A percentile compares a stretch with the other conserved stretches of the same genome.
These are phyloP conservation scores for Pythium coloratum DNA, from an alignment of 352 stramenopile genomes.

Conservation along the genomic window DNA sequence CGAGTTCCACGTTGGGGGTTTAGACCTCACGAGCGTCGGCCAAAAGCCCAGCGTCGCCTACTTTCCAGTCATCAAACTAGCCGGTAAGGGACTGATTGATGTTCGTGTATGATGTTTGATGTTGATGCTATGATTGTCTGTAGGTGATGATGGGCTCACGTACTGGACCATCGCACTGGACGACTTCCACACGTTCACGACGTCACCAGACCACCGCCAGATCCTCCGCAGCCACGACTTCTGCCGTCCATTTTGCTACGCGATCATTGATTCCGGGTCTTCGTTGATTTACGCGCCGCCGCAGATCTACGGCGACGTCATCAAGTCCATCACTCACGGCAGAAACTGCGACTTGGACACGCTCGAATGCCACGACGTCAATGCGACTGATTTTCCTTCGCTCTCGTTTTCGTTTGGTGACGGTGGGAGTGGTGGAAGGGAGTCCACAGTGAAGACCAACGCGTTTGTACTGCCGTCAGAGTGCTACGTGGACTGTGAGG, in stretches of 20 bases:
- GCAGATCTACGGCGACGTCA: constrained; percentile 40
- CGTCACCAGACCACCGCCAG: neutral
- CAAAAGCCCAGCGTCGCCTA: constrained; percentile 32
- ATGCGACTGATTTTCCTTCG: constrained; percentile 38
- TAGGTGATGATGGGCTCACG: constrained; percentile 31
- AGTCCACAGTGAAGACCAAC: constrained; percentile 17
- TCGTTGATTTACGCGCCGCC: constrained; percentile 47
- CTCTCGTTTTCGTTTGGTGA: constrained; percentile 47
- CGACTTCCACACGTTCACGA: constrained; percentile 24
- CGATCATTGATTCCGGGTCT: constrained; percentile 59
- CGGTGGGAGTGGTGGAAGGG: constrained; percentile 3
- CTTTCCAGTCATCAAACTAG: constrained; percentile 41
- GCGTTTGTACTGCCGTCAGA: constrained; percentile 42
- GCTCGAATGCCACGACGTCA: constrained; percentile 33
- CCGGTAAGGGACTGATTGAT: neutral
- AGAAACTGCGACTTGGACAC: constrained; percentile 33
- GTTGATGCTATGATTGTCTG: neutral
- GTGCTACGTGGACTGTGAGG: constrained; percentile 44
- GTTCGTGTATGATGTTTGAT: constrained; percentile 1
- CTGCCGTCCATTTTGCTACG: constrained; percentile 37
- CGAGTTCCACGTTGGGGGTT: constrained; percentile 53
- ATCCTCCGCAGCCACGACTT: neutral
- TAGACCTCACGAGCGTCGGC: constrained; percentile 41
- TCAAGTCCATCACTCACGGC: constrained; percentile 34
- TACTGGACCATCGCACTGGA: constrained; percentile 58